A percentile compares a stretch with the other conserved stretches of the same genome.
Conservation (phyloP, 2,329 filamentous ascomycete genomes). For the Xylariaceae sp. region DNA sequence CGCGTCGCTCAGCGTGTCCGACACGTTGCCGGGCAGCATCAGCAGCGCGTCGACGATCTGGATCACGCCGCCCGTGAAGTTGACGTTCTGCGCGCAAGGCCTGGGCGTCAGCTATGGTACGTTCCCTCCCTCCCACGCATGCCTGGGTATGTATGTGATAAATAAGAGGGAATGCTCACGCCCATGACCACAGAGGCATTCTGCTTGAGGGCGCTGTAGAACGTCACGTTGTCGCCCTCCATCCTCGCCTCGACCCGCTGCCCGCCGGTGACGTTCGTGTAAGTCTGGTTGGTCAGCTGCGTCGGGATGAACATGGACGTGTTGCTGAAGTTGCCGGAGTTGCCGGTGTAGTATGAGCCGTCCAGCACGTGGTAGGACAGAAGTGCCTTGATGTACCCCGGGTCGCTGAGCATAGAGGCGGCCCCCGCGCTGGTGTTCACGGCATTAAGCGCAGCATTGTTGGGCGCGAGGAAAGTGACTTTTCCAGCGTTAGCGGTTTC, state of each 20-base stretch:
- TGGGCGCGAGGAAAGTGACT: slow-evolving; percentile 51
- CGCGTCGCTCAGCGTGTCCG: slow-evolving; percentile 30
- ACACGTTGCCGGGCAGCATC: slow-evolving; percentile 35
- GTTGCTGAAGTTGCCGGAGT: slow-evolving; percentile 17
- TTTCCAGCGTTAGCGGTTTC: background rate
- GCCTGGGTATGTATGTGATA: background rate
- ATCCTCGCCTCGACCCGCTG: slow-evolving; percentile 45
- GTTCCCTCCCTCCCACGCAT: too few relatives aligned
- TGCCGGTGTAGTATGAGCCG: slow-evolving; percentile 36
- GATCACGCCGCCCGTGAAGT: slow-evolving; percentile 47
- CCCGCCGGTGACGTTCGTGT: slow-evolving; percentile 51
- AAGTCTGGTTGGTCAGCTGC: slow-evolving; percentile 41
- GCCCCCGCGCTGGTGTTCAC: slow-evolving; percentile 28
- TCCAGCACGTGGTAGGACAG: slow-evolving; percentile 53
- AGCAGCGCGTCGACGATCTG: slow-evolving; percentile 45
- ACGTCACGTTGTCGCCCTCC: slow-evolving; percentile 33
- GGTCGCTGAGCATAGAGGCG: slow-evolving; percentile 11
- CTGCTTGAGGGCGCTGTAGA: slow-evolving; percentile 44
- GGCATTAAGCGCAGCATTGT: slow-evolving; percentile 39
- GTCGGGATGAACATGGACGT: slow-evolving; percentile 30
- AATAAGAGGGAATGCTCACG: slow-evolving; percentile 29
- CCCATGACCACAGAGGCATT: slow-evolving; percentile 40
- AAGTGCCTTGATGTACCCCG: slow-evolving; percentile 30
- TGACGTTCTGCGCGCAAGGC: slow-evolving; percentile 34
- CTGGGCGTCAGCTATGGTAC: too few relatives aligned